A percentile compares a stretch with the other conserved stretches of the same genome.
These are phyloP conservation scores for Suhomyces xylopsoci DNA, from an alignment of 805 yeast genomes.

Conservation along the genomic window DNA sequence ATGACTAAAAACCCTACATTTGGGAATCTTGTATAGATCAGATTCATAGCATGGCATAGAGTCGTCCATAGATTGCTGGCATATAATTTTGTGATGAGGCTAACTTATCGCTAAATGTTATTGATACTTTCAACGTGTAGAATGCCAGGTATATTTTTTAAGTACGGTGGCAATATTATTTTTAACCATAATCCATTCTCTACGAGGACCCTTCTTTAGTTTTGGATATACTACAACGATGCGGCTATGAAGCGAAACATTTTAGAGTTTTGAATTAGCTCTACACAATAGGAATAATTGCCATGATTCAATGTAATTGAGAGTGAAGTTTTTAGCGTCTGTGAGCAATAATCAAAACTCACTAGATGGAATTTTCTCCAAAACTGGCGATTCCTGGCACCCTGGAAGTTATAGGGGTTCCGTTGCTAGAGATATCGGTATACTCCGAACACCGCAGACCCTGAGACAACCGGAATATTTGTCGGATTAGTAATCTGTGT, in stretches of 20 bases:
- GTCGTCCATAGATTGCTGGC: neutral
- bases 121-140: neutral
- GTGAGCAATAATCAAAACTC: neutral
- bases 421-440: neutral
- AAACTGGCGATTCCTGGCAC: neutral
- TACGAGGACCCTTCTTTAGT: neutral
- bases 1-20: too few relatives aligned
- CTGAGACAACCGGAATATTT: neutral
- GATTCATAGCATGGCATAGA: neutral
- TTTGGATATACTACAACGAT: neutral
- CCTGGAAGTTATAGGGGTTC: neutral
- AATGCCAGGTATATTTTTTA: neutral
- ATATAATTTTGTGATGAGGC: neutral
- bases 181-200: neutral
- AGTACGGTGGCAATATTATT: neutral
- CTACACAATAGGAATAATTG: neutral
- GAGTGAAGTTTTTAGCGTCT: neutral
- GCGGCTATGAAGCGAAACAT: neutral
- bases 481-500: neutral
- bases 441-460: neutral
- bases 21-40: neutral
- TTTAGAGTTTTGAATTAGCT: neutral
- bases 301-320: neutral
- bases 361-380: neutral
- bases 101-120: neutral